Base-by-base conservation (phyloP, 2,329 filamentous ascomycete genomes). In the Verticillium longisporum region DNA sequence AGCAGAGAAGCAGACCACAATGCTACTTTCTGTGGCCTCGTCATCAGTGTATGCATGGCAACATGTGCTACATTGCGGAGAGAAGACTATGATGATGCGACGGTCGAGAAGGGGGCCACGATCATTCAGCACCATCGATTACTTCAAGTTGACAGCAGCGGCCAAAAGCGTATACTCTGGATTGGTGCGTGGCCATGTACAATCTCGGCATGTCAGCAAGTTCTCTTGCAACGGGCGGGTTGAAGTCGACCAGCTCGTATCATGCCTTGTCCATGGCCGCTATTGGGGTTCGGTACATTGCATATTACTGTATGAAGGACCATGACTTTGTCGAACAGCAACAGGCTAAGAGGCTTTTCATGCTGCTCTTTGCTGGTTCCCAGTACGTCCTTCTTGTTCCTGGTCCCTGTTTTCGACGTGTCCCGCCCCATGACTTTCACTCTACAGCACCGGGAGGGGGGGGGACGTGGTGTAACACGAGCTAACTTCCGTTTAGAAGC, bases 161-260 rank as follows among this genome's bases (percentile, higher is more conserved):
- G 55, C 32, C 61, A 56, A 15, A 57, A 66, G 55, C 60, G 0
- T 74, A 72, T 55, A 68, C 68, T 2, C 60, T 75, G 1, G 72
- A 76, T 55, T 74, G 72, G 65, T 74, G 73, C 62, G 68, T 73
- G 18, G 69, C 72, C 26, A 70, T 73, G 66, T 76, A 76, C 58
- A 73, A 76, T 38, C 60, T 75, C 4, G 69, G 70, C 3, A 67
- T 61, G 1, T 68, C 73, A 0, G 60, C 59, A 3, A 61, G 66
- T 53, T 50, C 45, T 18, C 21, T 50, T 21, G 45, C n/a, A 18
- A 18, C 15, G 11, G 21, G n/a, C 10, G 45, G 45, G 45, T 13
- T 50, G n/a, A 50, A 50, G 18, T 21, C 45, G 9, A 18, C 45
- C 6, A 50, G n/a, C 45, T 50, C 45, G 18, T 50, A 50, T 9